Percentiles rank a stretch among this genome's conserved stretches.
These are phyloP conservation scores for Immersiporthe knoxdaviesiana DNA, from an alignment of 2,329 filamentous ascomycete genomes.

Conservation along the genomic window DNA sequence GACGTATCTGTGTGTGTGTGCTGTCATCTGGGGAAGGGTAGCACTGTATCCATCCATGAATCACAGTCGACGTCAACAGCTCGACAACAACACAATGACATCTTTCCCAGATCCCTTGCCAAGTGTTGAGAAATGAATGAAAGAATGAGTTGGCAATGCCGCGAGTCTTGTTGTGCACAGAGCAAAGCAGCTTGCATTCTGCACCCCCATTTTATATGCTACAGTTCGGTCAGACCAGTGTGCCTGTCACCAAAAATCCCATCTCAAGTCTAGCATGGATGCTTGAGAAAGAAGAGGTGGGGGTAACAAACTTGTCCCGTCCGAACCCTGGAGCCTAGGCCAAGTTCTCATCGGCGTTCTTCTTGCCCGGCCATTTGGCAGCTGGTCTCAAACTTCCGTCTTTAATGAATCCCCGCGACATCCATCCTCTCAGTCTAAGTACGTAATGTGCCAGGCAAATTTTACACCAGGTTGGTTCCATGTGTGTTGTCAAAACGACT, in stretches of 20 bases:
- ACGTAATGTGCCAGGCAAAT: too few relatives aligned
- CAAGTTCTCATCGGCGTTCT: neutral
- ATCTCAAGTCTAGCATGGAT: neutral
- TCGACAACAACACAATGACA: neutral
- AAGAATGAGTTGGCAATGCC: neutral
- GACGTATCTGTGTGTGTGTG: conserved; percentile 10
- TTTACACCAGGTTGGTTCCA: neutral
- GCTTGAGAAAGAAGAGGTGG: neutral
- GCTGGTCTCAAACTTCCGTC: neutral
- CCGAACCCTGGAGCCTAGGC: neutral
- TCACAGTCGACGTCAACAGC: neutral
- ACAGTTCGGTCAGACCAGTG: too few relatives aligned
- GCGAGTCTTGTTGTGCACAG: neutral
- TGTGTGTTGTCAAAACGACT: neutral
- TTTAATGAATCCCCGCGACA: neutral
- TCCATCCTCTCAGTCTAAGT: neutral
- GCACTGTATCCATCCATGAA: neutral
- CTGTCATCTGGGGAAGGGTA: neutral
- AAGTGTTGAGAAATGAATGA: neutral
- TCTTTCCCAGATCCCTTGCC: neutral
- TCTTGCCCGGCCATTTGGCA: conserved; percentile 2
- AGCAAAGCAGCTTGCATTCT: neutral
- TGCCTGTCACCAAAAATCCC: neutral
- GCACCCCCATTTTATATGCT: neutral
- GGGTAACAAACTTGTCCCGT: neutral